Evolutionary conservation across 257 asterid genomes (phyloP).

Genomic region (Avicennia marina): DNA sequence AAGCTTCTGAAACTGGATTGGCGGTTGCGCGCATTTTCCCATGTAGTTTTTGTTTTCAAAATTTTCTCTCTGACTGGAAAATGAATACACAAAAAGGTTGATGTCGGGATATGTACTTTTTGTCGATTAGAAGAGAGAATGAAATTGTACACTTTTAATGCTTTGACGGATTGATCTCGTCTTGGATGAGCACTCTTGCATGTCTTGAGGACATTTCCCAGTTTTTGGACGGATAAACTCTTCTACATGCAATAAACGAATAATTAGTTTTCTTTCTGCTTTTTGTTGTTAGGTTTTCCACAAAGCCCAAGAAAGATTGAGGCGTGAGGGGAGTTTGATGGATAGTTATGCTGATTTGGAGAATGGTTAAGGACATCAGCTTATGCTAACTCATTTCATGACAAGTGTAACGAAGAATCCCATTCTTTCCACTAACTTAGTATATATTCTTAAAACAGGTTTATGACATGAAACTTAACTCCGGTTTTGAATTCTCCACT

Average conservation of each 20-base stretch:
- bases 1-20: too few relatives aligned
- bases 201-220: slow-evolving; percentile 40
- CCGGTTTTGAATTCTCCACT: background rate
- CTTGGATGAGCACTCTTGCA: too few relatives aligned
- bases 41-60: too few relatives aligned
- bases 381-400: slow-evolving; percentile 15
- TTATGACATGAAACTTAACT: background rate
- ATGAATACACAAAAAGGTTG: too few relatives aligned
- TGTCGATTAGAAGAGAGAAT: too few relatives aligned
- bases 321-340: slow-evolving; percentile 12
- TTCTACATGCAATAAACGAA: background rate
- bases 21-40: too few relatives aligned
- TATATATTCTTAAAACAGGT: slow-evolving; percentile 1
- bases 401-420: slow-evolving; percentile 5
- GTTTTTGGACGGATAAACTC: too few relatives aligned
- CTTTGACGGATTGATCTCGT: too few relatives aligned
- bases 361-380: slow-evolving; percentile 26
- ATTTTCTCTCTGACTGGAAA: too few relatives aligned
- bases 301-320: background rate
- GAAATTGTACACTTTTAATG: too few relatives aligned
- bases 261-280: background rate
- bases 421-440: background rate
- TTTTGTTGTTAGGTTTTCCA: background rate
- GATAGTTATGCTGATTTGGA: slow-evolving; percentile 41
- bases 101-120: too few relatives aligned